Evolutionary conservation across 164 flowering plant species (phyloP), one percentile per base, ranked within the genome.

Genomic region (Stephania yunnanensis): DNA sequence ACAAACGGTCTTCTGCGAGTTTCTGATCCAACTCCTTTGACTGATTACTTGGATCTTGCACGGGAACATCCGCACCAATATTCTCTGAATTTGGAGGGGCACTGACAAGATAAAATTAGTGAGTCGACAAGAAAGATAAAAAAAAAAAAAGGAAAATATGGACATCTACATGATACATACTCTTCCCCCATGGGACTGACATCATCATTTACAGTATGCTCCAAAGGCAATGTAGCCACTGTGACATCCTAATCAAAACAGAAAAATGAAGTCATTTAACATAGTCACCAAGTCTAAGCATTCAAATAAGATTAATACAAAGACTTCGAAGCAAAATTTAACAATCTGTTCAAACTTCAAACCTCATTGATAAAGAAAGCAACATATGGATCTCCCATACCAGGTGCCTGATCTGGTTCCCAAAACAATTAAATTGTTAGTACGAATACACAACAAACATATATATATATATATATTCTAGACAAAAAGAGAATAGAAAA

Each of bases 341-440:
- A 25, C 46, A 72, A 13, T 71, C 64, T 79, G 11, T 25, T 17
- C 13, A 61, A 44, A 92, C 97, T 25, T 17, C 13, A 61, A 44
- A 92, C 97, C 90, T 90, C 97, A 63, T 87, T 83, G 69, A 92
- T 81, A 58, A 85, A 75, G 71, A 92, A 80, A 50, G 84, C 82
- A 75, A 91, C 73, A 82, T 87, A 93, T 55, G 81, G 87, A 80
- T 89, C 88, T 76, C 77, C 78, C 55, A 77, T 86, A 71, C 25
- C 69, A 6, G 90, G 88, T 76, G 83, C 78, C 76, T 87, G 91
- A 81, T 90, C 99, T 91, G 86, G 31, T 10, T 1, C 70, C 53
- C 20, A 58, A 17, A 58, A 58, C 17, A 58, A 58, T 36, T 36
- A 36, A 55, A 17, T 64, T 12, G 30, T 19, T 44, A 7, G 3